phyloP scores from a whole-genome alignment of 192 early-diverging fungal genomes.

The Haplosporangium gracile region DNA sequence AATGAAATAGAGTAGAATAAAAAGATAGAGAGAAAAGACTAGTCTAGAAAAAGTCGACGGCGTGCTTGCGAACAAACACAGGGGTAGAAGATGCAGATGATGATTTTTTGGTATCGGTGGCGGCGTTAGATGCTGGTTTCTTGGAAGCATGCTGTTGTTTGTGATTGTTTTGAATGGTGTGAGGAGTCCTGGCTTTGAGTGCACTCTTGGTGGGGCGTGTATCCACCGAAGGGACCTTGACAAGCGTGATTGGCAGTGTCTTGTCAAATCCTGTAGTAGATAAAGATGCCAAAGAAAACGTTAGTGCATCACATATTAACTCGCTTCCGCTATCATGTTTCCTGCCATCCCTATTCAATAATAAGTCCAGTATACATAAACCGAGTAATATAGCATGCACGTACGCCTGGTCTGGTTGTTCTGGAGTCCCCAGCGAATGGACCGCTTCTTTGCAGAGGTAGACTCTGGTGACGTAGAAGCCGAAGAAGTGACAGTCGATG shows the following conservation, averaged over 20 bases:
- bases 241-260: slow-evolving; percentile 37
- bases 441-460: slow-evolving; percentile 26
- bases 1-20: neutral
- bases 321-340: neutral
- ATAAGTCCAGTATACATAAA: neutral
- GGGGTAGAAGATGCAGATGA: neutral
- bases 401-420: slow-evolving; percentile 50
- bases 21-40: neutral
- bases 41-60: slow-evolving; percentile 28
- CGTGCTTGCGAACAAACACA: slow-evolving; percentile 18
- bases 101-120: slow-evolving; percentile 28
- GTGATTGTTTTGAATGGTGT: slow-evolving; percentile 25
- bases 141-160: slow-evolving; percentile 12
- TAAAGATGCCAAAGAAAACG: slow-evolving; percentile 7
- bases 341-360: neutral
- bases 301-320: neutral
- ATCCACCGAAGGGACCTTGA: slow-evolving; percentile 32
- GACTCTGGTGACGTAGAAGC: slow-evolving; percentile 22
- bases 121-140: neutral
- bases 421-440: slow-evolving; percentile 43
- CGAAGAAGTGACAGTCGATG: slow-evolving; percentile 29
- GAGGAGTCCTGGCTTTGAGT: slow-evolving; percentile 36
- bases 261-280: slow-evolving; percentile 42
- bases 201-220: slow-evolving; percentile 42
- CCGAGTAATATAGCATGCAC: neutral